Conservation (phyloP, 495 filamentous ascomycete species). For the Neurospora cerealis region DNA sequence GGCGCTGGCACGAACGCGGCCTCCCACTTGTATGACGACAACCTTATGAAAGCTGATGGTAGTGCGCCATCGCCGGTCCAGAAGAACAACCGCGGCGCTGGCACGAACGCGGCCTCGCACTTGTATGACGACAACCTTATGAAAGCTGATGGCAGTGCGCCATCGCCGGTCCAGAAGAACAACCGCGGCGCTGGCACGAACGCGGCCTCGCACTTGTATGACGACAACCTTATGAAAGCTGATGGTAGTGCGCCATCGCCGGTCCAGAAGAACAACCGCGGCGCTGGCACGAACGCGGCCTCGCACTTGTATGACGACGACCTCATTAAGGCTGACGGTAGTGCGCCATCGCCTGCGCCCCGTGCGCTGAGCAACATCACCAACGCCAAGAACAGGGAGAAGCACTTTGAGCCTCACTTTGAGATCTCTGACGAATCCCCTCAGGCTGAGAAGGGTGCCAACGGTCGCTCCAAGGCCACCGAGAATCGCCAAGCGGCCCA, state of each 20-base stretch:
- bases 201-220: too few relatives aligned
- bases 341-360: slow-evolving; percentile 27
- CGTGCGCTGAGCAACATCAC: slow-evolving; percentile 48
- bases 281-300: too few relatives aligned
- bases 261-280: too few relatives aligned
- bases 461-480: slow-evolving; percentile 21
- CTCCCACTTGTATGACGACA: slow-evolving; percentile 46
- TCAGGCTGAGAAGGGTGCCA: slow-evolving; percentile 1
- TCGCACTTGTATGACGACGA: too few relatives aligned
- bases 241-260: too few relatives aligned
- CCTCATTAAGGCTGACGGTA: too few relatives aligned
- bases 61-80: slow-evolving; percentile 42
- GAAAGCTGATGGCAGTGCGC: slow-evolving; percentile 48
- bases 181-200: too few relatives aligned
- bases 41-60: slow-evolving; percentile 24
- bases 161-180: too few relatives aligned
- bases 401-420: slow-evolving; percentile 69
- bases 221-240: too few relatives aligned
- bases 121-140: slow-evolving; percentile 72
- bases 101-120: slow-evolving; percentile 52
- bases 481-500: slow-evolving; percentile 49
- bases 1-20: slow-evolving; percentile 49
- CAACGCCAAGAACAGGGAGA: slow-evolving; percentile 54
- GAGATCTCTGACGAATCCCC: slow-evolving; percentile 55
- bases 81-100: slow-evolving; percentile 29